These are phyloP conservation scores for Fusarium oxysporum DNA, from an alignment of 2,329 filamentous ascomycete species.

Conservation along the genomic window DNA sequence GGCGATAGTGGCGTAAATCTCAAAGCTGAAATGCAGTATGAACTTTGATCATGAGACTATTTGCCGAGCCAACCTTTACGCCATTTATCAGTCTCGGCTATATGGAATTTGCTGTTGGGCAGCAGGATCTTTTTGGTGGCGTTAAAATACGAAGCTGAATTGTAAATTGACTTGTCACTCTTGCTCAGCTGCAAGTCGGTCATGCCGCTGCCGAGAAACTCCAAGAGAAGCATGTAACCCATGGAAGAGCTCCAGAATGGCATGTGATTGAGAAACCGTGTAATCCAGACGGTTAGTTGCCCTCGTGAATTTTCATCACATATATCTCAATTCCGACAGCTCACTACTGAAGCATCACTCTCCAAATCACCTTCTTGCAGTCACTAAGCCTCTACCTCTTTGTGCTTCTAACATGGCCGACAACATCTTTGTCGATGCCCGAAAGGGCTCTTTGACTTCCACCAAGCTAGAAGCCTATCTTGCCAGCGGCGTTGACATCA, in stretches of 20 bases:
- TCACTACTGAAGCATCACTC: neutral
- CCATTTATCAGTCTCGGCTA: neutral
- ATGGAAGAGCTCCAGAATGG: rapidly evolving
- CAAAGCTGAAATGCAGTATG: neutral
- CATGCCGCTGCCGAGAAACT: neutral
- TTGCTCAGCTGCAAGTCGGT: neutral
- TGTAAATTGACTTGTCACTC: neutral
- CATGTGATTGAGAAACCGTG: neutral
- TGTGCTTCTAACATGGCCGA: neutral
- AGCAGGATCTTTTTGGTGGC: neutral
- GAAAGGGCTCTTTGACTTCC: neutral
- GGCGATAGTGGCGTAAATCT: neutral
- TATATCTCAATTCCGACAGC: neutral
- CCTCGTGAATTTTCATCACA: neutral
- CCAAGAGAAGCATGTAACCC: rapidly evolving
- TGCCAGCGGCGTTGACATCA: neutral
- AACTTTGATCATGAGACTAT: neutral
- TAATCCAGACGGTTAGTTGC: neutral
- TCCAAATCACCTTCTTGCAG: neutral
- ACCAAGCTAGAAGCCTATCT: neutral
- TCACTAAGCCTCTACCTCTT: neutral
- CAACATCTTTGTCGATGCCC: neutral
- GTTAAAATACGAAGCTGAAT: neutral
- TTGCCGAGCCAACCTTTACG: neutral
- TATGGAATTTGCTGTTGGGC: too few relatives aligned